Percentiles rank a stretch among this genome's conserved stretches.
These are phyloP conservation scores for Corylus americana DNA, from an alignment of 306 rosid genomes.

Conservation along the genomic window DNA sequence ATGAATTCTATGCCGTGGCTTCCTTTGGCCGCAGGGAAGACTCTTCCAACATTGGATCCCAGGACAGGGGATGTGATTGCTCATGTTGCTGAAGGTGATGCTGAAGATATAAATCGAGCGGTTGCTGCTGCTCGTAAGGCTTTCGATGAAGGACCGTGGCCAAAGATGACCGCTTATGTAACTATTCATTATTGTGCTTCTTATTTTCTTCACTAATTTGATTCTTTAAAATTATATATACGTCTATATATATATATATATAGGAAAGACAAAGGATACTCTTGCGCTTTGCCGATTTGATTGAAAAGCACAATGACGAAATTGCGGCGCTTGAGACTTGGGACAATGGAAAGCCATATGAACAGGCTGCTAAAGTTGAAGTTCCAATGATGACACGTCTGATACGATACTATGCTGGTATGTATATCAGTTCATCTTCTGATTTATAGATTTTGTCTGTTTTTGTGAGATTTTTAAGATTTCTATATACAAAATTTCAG, in stretches of 20 bases:
- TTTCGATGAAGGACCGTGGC: slow-evolving; percentile 94
- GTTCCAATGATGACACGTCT: slow-evolving; percentile 69
- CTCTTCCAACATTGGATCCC: slow-evolving; percentile 81
- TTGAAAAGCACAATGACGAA: slow-evolving; percentile 74
- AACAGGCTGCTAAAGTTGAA: slow-evolving; percentile 68
- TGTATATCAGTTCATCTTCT: not conserved
- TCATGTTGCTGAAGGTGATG: slow-evolving; percentile 79
- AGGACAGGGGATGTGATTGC: slow-evolving; percentile 87
- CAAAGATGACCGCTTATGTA: slow-evolving; percentile 88
- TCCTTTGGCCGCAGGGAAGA: slow-evolving; percentile 55
- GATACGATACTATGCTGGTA: slow-evolving; percentile 85
- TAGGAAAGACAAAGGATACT: slow-evolving; percentile 73
- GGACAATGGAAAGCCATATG: slow-evolving; percentile 94
- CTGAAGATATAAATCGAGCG: slow-evolving; percentile 79
- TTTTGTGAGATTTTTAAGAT: not conserved
- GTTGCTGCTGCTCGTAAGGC: slow-evolving; percentile 89
- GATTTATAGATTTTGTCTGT: not conserved
- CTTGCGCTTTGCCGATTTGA: slow-evolving; percentile 76
- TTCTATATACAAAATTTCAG: slow-evolving; percentile 35
- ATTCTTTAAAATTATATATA: not conserved
- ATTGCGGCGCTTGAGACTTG: slow-evolving; percentile 88
- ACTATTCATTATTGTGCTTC: slow-evolving; percentile 10
- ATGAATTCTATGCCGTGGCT: not conserved
- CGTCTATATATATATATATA: not conserved
- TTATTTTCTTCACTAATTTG: not conserved